These are phyloP conservation scores for Thelonectria blattea DNA, from an alignment of 2,329 filamentous ascomycete species.

Conservation along the genomic window DNA sequence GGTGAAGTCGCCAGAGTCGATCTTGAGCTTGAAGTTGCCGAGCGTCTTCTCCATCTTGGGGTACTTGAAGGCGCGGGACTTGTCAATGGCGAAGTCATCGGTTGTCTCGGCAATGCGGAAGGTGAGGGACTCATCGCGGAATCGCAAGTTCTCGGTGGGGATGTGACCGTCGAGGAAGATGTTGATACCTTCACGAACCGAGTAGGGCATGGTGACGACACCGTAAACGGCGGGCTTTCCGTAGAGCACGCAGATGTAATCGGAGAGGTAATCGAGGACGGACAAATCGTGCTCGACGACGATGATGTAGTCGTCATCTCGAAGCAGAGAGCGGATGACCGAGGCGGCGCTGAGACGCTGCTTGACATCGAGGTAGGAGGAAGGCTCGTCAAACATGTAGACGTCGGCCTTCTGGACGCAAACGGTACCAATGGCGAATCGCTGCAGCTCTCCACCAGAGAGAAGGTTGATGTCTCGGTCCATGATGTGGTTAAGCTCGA, in stretches of 20 bases:
- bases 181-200: constrained; percentile 98
- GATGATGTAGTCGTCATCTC: constrained; percentile 93
- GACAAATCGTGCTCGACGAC: constrained; percentile 99
- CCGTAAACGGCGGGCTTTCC: constrained; percentile 95
- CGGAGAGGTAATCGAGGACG: constrained; percentile 96
- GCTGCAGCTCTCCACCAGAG: constrained; percentile 96
- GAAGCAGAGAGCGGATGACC: constrained; percentile 89
- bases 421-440: constrained; percentile 95
- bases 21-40: constrained; percentile 81
- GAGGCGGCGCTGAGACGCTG: constrained; percentile 92
- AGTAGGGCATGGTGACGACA: constrained; percentile 94
- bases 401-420: constrained; percentile 96
- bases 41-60: constrained; percentile 92
- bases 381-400: constrained; percentile 99
- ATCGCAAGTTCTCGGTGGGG: constrained; percentile 96
- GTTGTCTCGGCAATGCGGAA: constrained; percentile 91
- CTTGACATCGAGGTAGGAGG: constrained; percentile 98
- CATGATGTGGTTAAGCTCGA: constrained; percentile 88
- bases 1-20: constrained; percentile 87
- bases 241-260: constrained; percentile 98
- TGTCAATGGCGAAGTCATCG: constrained; percentile 87
- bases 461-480: constrained; percentile 89
- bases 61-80: constrained; percentile 84
- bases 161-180: constrained; percentile 99
- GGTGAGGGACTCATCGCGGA: constrained; percentile 94